Base-by-base conservation (phyloP, 1,139 yeast genomes). In the Magnusiomyces suaveolens region DNA sequence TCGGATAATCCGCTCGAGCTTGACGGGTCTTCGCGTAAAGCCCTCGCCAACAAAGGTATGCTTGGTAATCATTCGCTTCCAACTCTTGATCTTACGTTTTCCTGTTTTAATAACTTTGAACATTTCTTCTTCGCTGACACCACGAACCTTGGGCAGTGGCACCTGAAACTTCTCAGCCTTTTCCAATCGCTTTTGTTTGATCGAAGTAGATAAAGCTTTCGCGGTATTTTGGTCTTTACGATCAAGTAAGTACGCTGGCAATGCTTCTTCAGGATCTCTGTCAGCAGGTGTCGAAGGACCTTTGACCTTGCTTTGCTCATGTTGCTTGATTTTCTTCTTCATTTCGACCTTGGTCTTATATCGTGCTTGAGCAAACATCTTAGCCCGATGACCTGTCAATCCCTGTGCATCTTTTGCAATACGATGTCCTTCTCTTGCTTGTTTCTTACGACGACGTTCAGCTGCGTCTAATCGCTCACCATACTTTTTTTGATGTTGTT, bases 31-130 rank as follows among this genome's bases (percentile, higher is more conserved):
- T 78, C 99, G 84, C 4, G 99, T 92, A 76, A 92, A 92, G 1
- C 97, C 97, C 70, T 94, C 98, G 56, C 99, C 99, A 33, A 92
- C 99, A 75, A 92, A 92, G 0, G 99, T 92, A 71, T 90, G 98
- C 73, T 92, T 92, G 26, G 99, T 94, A 72, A 92, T 92, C 98
- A 92, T 92, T 76, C 99, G 83, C 82, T 92, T 92, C 99, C 99
- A 92, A 21, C 95, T 81, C 74, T 92, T 92, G 62, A 84, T 76
- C 74, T 89, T 89, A 64, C 84, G 82, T 66, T 78, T 79, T 71
- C 99, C 99, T 1, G 97, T 89, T 75, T 87, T 90, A 64, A 92
- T 79, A 52, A 94, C 98, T 75, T 90, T 94, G 75, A 92, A 92
- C 96, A 90, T 92, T 71, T 92, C 99, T 71, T 92, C 99, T 75